Evolutionary conservation across 2,329 filamentous ascomycete genomes (phyloP).

Genomic region (Ophiocordyceps camponoti-saundersi): DNA sequence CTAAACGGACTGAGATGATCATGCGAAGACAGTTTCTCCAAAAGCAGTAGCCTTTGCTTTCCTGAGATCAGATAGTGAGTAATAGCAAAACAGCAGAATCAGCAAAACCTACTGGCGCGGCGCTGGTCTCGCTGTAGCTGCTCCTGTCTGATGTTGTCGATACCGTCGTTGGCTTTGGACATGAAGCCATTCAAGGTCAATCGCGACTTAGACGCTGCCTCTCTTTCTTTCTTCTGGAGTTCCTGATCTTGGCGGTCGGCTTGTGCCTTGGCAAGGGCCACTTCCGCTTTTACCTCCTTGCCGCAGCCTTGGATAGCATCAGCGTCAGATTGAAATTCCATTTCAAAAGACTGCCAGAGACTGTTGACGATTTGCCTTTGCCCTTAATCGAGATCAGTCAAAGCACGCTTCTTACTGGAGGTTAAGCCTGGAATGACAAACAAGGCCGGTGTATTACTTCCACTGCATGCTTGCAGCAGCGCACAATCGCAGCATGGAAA

Average conservation of each 20-base stretch:
- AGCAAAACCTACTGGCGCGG: background rate
- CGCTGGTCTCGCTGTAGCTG: background rate
- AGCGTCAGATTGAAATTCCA: background rate
- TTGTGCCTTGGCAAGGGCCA: background rate
- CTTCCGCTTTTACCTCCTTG: background rate
- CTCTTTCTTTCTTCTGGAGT: background rate
- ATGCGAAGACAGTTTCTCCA: background rate
- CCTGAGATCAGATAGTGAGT: background rate
- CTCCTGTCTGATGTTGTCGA: background rate
- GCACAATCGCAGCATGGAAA: background rate
- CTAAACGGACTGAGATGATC: background rate
- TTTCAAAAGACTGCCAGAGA: background rate
- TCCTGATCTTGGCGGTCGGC: background rate
- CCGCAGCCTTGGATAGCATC: background rate
- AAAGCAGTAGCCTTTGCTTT: background rate
- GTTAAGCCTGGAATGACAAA: background rate
- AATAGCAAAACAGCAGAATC: background rate
- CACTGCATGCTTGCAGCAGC: background rate
- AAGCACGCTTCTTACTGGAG: background rate
- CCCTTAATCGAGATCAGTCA: background rate
- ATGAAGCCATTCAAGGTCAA: background rate
- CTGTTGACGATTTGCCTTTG: background rate
- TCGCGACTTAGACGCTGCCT: background rate
- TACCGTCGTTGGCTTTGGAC: background rate
- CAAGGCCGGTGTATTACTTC: background rate